A percentile compares a stretch with the other conserved stretches of the same genome.
Evolutionary conservation across 2,329 filamentous ascomycete species (phyloP).

Genomic region (Drechslerella coelobrocha): DNA sequence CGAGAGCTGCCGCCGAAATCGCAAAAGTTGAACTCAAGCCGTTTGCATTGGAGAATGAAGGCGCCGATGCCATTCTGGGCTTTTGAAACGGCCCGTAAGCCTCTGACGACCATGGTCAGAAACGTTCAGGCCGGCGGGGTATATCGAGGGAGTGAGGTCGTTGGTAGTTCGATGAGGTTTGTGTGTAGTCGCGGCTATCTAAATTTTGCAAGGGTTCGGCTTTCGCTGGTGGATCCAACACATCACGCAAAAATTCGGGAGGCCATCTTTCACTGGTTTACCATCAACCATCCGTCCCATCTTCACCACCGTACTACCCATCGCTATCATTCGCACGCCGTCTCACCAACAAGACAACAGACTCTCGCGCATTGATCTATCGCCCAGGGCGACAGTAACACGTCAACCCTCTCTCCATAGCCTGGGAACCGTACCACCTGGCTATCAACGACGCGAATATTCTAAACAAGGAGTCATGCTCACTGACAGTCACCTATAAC

Average conservation of each 20-base stretch:
- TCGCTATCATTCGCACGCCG: no score
- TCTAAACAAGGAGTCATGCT: no score
- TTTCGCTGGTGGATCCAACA: slow-evolving; percentile 4
- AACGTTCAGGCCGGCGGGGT: slow-evolving; percentile 17
- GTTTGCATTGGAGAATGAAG: slow-evolving; percentile 97
- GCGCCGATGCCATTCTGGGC: slow-evolving; percentile 90
- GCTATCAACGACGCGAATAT: no score
- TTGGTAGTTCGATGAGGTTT: slow-evolving; percentile 11
- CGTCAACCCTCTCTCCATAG: no score
- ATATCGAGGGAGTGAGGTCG: not conserved
- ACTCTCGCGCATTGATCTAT: no score
- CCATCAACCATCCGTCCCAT: not conserved
- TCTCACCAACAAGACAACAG: not conserved
- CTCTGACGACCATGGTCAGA: slow-evolving; percentile 41
- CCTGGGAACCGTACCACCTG: no score
- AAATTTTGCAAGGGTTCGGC: slow-evolving; percentile 40
- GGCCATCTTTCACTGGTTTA: not conserved
- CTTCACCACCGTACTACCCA: no score
- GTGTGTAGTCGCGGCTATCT: slow-evolving; percentile 16
- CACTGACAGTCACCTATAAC: no score
- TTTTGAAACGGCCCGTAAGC: slow-evolving; percentile 53
- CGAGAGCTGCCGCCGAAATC: slow-evolving; percentile 91
- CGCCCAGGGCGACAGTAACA: no score
- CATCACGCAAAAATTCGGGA: slow-evolving; percentile 4
- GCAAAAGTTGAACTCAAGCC: slow-evolving; percentile 95